Conservation (phyloP, 257 asterid species). For the Nicotiana tabacum region DNA sequence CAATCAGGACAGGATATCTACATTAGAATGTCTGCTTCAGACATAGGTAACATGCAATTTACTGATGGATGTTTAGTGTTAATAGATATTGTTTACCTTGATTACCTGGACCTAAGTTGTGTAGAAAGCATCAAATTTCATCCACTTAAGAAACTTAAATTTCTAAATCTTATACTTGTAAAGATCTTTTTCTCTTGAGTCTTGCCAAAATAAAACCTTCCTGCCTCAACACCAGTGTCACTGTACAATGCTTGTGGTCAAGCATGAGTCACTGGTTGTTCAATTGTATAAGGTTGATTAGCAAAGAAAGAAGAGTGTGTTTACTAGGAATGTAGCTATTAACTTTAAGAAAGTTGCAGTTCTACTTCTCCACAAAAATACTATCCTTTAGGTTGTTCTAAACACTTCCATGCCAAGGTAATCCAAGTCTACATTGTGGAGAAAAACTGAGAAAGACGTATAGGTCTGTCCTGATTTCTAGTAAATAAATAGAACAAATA, state of each 20-base stretch:
- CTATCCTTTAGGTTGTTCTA: background rate
- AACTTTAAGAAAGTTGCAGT: too few species aligned
- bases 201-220: too few species aligned
- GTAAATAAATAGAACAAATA: background rate
- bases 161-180: too few species aligned
- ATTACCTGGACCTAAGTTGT: background rate
- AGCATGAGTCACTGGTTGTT: too few species aligned
- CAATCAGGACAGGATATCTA: conserved; percentile 20
- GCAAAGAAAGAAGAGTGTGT: too few species aligned
- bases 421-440: background rate
- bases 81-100: too few species aligned
- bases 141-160: too few species aligned
- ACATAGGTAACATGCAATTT: conserved; percentile 13
- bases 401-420: background rate
- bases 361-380: background rate
- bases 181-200: too few species aligned
- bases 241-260: too few species aligned
- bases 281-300: background rate
- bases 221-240: too few species aligned
- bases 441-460: background rate
- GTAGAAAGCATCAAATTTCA: background rate
- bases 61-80: too few species aligned
- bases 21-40: conserved; percentile 22
- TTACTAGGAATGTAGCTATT: too few species aligned
- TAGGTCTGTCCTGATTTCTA: background rate